Base-by-base conservation (phyloP, 1,284 basidiomycete genomes). In the Cutaneotrichosporon dermatis region DNA sequence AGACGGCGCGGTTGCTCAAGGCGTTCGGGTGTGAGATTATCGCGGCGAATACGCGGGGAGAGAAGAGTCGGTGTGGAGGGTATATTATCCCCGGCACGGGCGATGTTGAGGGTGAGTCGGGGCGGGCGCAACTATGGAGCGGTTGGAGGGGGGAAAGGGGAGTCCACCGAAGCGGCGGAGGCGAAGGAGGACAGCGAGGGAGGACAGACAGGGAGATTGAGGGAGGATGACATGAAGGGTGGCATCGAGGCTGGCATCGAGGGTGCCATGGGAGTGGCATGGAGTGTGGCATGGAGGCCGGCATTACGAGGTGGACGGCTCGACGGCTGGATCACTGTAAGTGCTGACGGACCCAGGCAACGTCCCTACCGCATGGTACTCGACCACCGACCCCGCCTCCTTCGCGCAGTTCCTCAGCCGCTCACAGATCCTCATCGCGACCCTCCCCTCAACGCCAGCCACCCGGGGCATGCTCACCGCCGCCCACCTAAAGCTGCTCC, bases 71-170 rank as follows among this genome's bases (percentile, higher is more conserved):
- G 55, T 66, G 58, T 62, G 65, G 13, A 64, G 59, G 40, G 65
- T 78, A 72, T 55, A 73, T 77, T 45, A 65, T 77, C 40, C 72
- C 73, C 4, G 74, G 72, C 0, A 79, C 75, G 1, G 77, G 77
- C 5, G 77, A 79, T 55, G 49, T 56, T 15, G 69, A 76, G 11
- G 75, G 55, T 50, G 13, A 42, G 40, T 40, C 3, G 43, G n/a
- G n/a, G n/a, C n/a, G n/a, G n/a, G n/a, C n/a, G 25, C 7, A 43
- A 5, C 15, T 12, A n/a, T n/a, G 25, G 25, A 3, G 25, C 25
- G 25, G 25, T 25, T 25, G 25, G 25, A 3, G 2, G 25, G 25
- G 25, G 2, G 25, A 25, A 25, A 3, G 25, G 25, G 25, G 25
- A 25, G 25, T 25, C 25, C 25, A 3, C 25, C 25, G 25, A 25